Evolutionary conservation across 169 alveolate genomes (phyloP).

Genomic region (Eimeria falciformis): DNA sequence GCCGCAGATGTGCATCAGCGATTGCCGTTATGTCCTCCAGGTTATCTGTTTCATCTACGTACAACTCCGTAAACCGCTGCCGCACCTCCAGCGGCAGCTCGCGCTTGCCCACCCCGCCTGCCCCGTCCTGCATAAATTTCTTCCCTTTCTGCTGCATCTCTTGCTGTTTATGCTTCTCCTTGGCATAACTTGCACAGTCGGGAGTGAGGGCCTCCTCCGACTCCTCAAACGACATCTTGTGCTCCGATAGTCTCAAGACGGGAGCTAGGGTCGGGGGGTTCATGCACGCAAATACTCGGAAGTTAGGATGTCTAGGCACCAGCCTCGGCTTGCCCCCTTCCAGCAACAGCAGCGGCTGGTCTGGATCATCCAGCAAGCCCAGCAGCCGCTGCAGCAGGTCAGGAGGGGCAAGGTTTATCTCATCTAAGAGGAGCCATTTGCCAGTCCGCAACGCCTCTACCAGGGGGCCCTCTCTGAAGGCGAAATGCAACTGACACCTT

Average conservation of each 20-base stretch:
- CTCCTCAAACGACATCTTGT: constrained; percentile 42
- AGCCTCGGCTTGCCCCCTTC: constrained; percentile 88
- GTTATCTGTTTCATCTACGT: constrained; percentile 93
- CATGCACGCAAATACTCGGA: constrained; percentile 99
- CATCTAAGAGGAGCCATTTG: constrained; percentile 99
- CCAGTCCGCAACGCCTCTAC: constrained; percentile 98
- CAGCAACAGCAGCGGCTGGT: constrained; percentile 45
- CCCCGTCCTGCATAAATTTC: constrained; percentile 87
- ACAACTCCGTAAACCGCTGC: constrained; percentile 95
- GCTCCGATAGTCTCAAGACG: constrained; percentile 65
- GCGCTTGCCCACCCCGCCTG: constrained; percentile 96
- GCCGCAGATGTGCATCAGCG: constrained; percentile 60
- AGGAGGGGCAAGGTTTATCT: constrained; percentile 98
- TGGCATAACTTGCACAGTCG: background rate
- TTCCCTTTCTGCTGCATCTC: constrained; percentile 82
- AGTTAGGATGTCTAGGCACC: constrained; percentile 93
- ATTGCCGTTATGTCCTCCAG: constrained; percentile 75
- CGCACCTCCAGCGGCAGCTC: constrained; percentile 96
- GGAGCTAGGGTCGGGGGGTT: constrained; percentile 95
- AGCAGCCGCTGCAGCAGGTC: constrained; percentile 96
- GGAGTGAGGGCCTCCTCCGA: constrained; percentile 2
- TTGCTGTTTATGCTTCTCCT: constrained; percentile 64
- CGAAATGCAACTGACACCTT: constrained; percentile 82
- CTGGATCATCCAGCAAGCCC: constrained; percentile 85
- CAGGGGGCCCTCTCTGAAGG: constrained; percentile 97